Percentiles rank a stretch among this genome's conserved stretches.
phyloP scores from a whole-genome alignment of 1,139 yeast species.

The Blastobotrys persicus region DNA sequence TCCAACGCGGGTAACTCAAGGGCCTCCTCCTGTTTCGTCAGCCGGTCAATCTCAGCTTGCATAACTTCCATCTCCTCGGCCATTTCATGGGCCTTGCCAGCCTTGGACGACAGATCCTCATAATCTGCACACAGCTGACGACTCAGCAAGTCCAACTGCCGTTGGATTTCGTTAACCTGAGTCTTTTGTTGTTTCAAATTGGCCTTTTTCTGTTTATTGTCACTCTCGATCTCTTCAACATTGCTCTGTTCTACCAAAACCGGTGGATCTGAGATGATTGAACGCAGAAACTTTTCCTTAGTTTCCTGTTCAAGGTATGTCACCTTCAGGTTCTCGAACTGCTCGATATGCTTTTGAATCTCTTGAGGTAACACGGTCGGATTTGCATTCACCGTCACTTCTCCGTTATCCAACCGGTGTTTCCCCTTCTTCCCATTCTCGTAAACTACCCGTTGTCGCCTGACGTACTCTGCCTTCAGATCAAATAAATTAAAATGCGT shows the following conservation, averaged over 20 bases:
- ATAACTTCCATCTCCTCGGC: slow-evolving; percentile 30
- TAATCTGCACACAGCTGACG: slow-evolving; percentile 18
- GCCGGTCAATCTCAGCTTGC: slow-evolving; percentile 28
- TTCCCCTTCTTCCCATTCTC: slow-evolving; percentile 17
- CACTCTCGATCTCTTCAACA: slow-evolving; percentile 32
- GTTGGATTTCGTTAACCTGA: slow-evolving; percentile 14
- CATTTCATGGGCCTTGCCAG: slow-evolving; percentile 17
- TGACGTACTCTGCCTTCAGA: slow-evolving; percentile 20
- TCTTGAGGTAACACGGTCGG: slow-evolving; percentile 30
- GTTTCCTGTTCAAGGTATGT: slow-evolving; percentile 67
- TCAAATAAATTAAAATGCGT: slow-evolving; percentile 19
- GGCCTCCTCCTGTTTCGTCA: slow-evolving; percentile 22
- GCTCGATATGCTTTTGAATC: slow-evolving; percentile 36
- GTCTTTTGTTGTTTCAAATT: slow-evolving; percentile 29
- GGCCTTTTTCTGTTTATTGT: slow-evolving; percentile 32
- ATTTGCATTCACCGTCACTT: slow-evolving; percentile 21
- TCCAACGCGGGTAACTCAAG: slow-evolving; percentile 23
- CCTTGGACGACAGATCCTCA: slow-evolving; percentile 15
- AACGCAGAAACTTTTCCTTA: slow-evolving; percentile 53
- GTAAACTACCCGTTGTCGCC: slow-evolving; percentile 16
- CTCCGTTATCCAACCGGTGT: slow-evolving; percentile 20
- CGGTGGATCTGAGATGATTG: slow-evolving; percentile 40
- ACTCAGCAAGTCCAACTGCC: slow-evolving; percentile 16
- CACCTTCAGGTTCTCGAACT: slow-evolving; percentile 54
- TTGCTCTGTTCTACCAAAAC: slow-evolving; percentile 35